Conservation (phyloP, 164 flowering plant genomes). For the Stephania japonica region DNA sequence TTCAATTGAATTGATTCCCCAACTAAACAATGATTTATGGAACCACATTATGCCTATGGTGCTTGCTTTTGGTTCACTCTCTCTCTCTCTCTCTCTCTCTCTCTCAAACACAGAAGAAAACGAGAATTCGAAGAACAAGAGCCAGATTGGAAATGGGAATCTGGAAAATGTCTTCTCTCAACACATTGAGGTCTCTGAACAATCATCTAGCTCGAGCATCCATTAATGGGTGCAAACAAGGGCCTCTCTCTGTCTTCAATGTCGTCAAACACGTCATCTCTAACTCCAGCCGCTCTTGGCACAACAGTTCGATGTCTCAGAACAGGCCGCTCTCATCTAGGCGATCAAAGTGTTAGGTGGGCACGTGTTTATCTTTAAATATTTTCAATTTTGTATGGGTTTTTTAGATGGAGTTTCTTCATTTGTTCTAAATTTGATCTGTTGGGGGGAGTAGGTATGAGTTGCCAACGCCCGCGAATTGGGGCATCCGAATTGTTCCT, state of each 20-base stretch:
- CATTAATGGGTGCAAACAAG: not conserved
- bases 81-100: too few relatives aligned
- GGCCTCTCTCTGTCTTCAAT: not conserved
- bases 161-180: conserved; percentile 17
- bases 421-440: not conserved
- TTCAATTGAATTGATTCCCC: too few relatives aligned
- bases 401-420: not conserved
- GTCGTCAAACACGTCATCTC: not conserved
- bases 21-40: too few relatives aligned
- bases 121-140: conserved; percentile 1
- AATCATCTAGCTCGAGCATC: not conserved
- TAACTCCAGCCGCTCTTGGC: not conserved
- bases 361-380: not conserved
- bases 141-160: conserved; percentile 6
- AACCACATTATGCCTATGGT: too few relatives aligned
- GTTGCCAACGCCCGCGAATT: conserved; percentile 56
- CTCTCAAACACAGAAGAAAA: not conserved
- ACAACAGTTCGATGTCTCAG: conserved; percentile 21
- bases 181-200: conserved; percentile 12
- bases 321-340: conserved; percentile 16
- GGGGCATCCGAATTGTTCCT: conserved; percentile 82
- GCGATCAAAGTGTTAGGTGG: conserved; percentile 17
- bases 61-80: too few relatives aligned
- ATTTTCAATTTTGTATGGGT: not conserved
- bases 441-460: conserved; percentile 31